phyloP scores from a whole-genome alignment of 192 early-diverging fungal genomes.

The Backusella macrospora region DNA sequence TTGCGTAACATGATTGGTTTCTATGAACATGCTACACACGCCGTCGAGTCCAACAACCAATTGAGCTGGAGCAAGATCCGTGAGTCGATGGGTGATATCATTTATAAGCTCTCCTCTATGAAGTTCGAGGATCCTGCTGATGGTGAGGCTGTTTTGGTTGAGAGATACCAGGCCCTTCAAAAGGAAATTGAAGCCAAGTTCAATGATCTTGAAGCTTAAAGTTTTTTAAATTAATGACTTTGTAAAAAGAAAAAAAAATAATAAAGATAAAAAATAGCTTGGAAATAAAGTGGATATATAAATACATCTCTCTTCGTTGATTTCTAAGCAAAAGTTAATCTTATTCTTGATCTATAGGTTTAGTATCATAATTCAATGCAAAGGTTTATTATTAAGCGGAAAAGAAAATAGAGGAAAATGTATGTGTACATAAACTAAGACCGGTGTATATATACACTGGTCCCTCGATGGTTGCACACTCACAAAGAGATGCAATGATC shows the following conservation, averaged over 20 bases:
- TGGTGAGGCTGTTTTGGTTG: conserved; percentile 85
- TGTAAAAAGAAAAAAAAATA: not conserved
- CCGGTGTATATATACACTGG: too few relatives aligned
- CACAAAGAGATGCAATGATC: too few relatives aligned
- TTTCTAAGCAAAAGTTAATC: too few relatives aligned
- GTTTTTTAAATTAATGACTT: not conserved
- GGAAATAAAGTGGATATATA: too few relatives aligned
- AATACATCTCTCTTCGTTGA: too few relatives aligned
- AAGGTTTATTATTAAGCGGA: too few relatives aligned
- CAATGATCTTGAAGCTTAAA: conserved; percentile 60
- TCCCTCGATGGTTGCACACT: too few relatives aligned
- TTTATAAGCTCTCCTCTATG: conserved; percentile 98
- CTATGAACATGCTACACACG: conserved; percentile 92
- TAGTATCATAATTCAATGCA: too few relatives aligned
- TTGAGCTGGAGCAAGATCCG: conserved; percentile 96
- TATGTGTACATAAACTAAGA: too few relatives aligned
- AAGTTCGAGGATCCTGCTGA: conserved; percentile 99
- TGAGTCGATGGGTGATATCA: conserved; percentile 86
- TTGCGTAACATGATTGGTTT: conserved; percentile 97
- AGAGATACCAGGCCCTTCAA: conserved; percentile 87
- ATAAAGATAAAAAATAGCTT: not conserved
- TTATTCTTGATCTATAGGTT: too few relatives aligned
- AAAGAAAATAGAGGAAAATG: too few relatives aligned
- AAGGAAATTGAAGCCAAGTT: conserved; percentile 98
- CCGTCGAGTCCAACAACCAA: conserved; percentile 89